Evolutionary conservation across 352 stramenopile species (phyloP).

Genomic region (Pelagophyceae sp.): DNA sequence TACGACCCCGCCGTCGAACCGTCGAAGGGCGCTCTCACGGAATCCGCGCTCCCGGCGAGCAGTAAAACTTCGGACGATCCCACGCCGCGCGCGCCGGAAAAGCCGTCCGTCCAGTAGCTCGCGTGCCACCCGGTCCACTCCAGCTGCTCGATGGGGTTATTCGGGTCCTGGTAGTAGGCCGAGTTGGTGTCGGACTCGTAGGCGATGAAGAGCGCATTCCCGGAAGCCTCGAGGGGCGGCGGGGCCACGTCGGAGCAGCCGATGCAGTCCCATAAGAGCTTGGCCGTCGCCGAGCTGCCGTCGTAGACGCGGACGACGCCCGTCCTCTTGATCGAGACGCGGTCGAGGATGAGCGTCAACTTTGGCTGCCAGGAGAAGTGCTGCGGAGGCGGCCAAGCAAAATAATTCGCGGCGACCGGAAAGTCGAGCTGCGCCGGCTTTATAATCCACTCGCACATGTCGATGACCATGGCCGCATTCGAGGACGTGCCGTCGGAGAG

Average conservation of each 20-base stretch:
- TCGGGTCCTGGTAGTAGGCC: not conserved
- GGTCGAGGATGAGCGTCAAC: not conserved
- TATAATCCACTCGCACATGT: constrained; percentile 10
- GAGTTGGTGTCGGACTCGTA: constrained; percentile 1
- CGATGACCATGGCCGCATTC: not conserved
- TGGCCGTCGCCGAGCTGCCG: not conserved
- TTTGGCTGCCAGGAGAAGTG: not conserved
- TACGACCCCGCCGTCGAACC: not conserved
- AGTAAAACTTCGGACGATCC: not conserved
- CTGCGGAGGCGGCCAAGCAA: not conserved
- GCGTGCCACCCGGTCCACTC: constrained; percentile 11
- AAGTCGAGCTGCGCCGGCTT: not conserved
- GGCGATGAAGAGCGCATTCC: not conserved
- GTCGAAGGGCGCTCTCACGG: not conserved
- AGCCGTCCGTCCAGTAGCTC: not conserved
- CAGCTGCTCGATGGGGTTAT: not conserved
- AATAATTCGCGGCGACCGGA: not conserved
- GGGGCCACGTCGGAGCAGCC: not conserved
- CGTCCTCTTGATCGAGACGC: not conserved
- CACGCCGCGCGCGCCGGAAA: not conserved
- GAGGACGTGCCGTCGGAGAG: not conserved
- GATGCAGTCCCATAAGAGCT: not conserved
- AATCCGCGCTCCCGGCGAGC: not conserved
- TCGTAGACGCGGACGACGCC: constrained; percentile 3
- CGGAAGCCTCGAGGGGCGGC: constrained; percentile 1